Conservation (phyloP, 2,329 filamentous ascomycete genomes). For the Sporothrix humicola region DNA sequence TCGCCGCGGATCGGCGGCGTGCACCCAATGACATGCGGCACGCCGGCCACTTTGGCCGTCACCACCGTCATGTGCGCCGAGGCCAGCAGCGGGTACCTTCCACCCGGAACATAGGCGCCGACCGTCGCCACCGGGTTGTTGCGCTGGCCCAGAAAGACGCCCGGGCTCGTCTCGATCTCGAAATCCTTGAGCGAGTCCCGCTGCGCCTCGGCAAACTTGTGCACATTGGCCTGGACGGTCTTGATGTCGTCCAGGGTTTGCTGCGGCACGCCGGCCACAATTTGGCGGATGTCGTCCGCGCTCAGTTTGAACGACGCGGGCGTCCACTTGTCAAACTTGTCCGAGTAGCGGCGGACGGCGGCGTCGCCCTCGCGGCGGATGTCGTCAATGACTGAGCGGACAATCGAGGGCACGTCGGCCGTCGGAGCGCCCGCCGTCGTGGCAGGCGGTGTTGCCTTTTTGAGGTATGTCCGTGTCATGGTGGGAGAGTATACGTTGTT, state of each 20-base stretch:
- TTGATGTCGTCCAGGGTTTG: constrained; percentile 51
- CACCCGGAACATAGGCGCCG: constrained; percentile 55
- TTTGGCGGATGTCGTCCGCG: constrained; percentile 50
- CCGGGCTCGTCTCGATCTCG: constrained; percentile 57
- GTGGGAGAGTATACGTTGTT: too few relatives aligned
- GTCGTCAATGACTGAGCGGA: constrained; percentile 54
- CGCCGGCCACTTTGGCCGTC: constrained; percentile 60
- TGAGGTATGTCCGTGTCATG: constrained; percentile 32
- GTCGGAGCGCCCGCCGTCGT: neutral
- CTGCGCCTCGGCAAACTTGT: constrained; percentile 56
- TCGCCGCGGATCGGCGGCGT: constrained; percentile 58
- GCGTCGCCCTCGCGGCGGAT: constrained; percentile 54
- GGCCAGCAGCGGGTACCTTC: constrained; percentile 59
- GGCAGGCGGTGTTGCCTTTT: constrained; percentile 14
- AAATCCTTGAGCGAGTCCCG: constrained; percentile 54
- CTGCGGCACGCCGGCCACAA: constrained; percentile 51
- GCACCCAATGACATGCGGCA: constrained; percentile 56
- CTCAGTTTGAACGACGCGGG: constrained; percentile 57
- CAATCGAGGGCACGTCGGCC: constrained; percentile 48
- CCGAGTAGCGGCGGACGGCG: constrained; percentile 56
- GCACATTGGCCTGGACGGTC: constrained; percentile 56
- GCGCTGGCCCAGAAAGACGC: constrained; percentile 57
- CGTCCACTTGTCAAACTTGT: constrained; percentile 61
- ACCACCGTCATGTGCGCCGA: constrained; percentile 62
- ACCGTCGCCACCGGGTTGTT: constrained; percentile 55